phyloP scores from a whole-genome alignment of 768 basidiomycete species.

The Russula earlei region DNA sequence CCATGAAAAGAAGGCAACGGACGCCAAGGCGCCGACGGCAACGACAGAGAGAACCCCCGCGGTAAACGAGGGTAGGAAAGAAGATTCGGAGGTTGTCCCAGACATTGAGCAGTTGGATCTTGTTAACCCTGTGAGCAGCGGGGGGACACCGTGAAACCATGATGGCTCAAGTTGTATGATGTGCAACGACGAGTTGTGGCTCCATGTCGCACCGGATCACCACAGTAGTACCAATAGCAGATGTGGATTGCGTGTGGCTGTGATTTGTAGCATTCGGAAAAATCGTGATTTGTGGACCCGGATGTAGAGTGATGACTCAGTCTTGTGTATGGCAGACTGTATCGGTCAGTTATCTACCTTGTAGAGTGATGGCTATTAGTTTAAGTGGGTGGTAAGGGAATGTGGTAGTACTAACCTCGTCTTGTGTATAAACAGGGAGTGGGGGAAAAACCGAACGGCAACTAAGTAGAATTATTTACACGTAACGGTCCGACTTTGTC shows the following conservation, averaged over 20 bases:
- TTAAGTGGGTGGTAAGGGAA: too few species aligned
- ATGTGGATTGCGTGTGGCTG: neutral
- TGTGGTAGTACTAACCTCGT: too few species aligned
- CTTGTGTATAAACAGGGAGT: too few species aligned
- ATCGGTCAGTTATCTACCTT: too few species aligned
- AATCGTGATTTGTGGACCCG: neutral
- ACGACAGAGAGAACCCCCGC: neutral
- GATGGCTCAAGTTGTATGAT: neutral
- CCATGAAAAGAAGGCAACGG: neutral
- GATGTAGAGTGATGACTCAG: neutral
- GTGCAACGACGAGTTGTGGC: neutral
- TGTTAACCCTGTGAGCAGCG: constrained; percentile 1
- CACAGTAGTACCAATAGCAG: neutral
- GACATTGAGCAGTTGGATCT: neutral
- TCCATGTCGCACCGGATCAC: neutral
- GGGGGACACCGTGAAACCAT: neutral
- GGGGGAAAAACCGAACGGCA: too few species aligned
- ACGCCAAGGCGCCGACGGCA: neutral
- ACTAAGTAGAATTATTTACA: too few species aligned
- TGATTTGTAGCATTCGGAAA: constrained; percentile 1
- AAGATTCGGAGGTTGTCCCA: neutral
- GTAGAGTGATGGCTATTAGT: too few species aligned
- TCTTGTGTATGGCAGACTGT: too few species aligned
- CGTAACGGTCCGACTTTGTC: too few species aligned
- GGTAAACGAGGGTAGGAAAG: constrained; percentile 4